Evolutionary conservation across 108 stramenopile genomes (phyloP).

Genomic region (Skeletonema costatum): DNA sequence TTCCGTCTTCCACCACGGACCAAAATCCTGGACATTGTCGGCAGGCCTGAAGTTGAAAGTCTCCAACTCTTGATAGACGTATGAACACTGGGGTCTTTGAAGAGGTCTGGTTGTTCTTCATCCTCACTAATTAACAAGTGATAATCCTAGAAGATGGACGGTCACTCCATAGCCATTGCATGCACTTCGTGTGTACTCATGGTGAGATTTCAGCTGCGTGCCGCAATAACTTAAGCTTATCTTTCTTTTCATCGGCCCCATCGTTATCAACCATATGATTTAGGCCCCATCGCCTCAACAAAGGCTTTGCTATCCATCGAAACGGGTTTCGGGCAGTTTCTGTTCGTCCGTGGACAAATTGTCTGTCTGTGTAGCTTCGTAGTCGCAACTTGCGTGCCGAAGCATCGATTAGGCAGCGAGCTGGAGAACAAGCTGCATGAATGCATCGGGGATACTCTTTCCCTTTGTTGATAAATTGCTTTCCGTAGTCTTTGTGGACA

Average conservation of each 20-base stretch:
- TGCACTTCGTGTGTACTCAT: not conserved
- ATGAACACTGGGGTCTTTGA: slow-evolving; percentile 64
- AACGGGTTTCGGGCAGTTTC: slow-evolving; percentile 65
- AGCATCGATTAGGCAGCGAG: slow-evolving; percentile 65
- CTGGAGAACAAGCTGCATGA: slow-evolving; percentile 78
- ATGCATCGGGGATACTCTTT: slow-evolving; percentile 61
- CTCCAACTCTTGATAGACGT: slow-evolving; percentile 78
- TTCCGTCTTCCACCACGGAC: slow-evolving; percentile 79
- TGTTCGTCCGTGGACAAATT: slow-evolving; percentile 64
- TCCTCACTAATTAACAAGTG: slow-evolving; percentile 49
- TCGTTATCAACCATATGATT: slow-evolving; percentile 39
- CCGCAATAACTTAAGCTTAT: not conserved
- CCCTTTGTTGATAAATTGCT: slow-evolving; percentile 52
- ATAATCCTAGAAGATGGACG: slow-evolving; percentile 74
- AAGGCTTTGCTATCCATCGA: slow-evolving; percentile 47
- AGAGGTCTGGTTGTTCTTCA: slow-evolving; percentile 59
- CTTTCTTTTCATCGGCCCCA: not conserved
- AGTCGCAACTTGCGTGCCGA: slow-evolving; percentile 61
- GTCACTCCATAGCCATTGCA: slow-evolving; percentile 66
- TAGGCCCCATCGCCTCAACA: slow-evolving; percentile 39
- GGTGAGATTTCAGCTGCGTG: not conserved
- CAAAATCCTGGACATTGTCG: slow-evolving; percentile 77
- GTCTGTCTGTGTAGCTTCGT: slow-evolving; percentile 69
- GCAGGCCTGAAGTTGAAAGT: slow-evolving; percentile 67
- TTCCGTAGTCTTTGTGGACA: slow-evolving; percentile 51